Conservation (phyloP, 305 asterid genomes). For the Nicotiana rustica region DNA sequence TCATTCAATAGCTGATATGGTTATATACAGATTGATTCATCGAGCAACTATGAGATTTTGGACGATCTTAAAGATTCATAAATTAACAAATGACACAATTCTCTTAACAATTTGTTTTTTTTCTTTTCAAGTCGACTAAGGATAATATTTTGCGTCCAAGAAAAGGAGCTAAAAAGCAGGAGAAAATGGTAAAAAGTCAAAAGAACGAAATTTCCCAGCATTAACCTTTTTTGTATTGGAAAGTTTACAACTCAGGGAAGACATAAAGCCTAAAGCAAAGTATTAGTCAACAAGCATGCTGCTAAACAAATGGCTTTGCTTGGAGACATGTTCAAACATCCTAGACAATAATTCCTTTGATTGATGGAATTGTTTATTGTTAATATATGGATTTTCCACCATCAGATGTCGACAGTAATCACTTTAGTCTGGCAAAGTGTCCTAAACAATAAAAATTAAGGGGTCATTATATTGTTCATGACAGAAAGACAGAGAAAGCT, state of each 20-base stretch:
- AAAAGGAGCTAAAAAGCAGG: slow-evolving; percentile 23
- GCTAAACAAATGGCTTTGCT: slow-evolving; percentile 31
- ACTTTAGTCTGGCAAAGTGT: background rate
- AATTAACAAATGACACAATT: background rate
- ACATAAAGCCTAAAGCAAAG: slow-evolving; percentile 34
- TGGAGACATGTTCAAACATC: slow-evolving; percentile 25
- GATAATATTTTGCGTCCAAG: background rate
- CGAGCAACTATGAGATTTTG: background rate
- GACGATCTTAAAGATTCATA: background rate
- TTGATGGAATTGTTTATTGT: slow-evolving; percentile 27
- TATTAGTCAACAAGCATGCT: slow-evolving; percentile 34
- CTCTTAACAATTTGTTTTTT: background rate
- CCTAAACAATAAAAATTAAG: background rate
- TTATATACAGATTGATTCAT: slow-evolving; percentile 28
- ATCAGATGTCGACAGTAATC: background rate
- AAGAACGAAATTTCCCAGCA: slow-evolving; percentile 20
- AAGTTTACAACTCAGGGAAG: background rate
- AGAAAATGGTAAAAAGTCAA: slow-evolving; percentile 7
- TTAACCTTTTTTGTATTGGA: background rate
- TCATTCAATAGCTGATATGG: background rate
- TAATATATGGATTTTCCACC: slow-evolving; percentile 9
- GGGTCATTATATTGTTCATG: background rate
- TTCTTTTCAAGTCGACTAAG: background rate
- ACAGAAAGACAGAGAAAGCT: background rate
- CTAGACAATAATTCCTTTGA: slow-evolving; percentile 31